Conservation (phyloP, 2,329 filamentous ascomycete species). For the Seiridium cupressi region DNA sequence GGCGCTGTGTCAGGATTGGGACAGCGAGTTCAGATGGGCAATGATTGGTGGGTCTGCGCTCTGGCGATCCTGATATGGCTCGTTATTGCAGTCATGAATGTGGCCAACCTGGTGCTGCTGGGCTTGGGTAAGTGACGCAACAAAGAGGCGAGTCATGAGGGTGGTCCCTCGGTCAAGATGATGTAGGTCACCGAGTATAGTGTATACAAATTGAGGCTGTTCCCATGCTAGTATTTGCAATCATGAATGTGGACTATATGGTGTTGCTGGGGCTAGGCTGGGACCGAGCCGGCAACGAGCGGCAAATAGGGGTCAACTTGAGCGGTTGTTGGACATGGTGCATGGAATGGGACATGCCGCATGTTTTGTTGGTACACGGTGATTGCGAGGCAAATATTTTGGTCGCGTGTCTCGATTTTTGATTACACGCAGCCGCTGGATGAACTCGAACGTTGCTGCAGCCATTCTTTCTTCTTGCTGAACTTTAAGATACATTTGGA, state of each 20-base stretch:
- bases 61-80: slow-evolving; percentile 65
- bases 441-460: neutral
- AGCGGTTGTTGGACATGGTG: neutral
- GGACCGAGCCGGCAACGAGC: neutral
- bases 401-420: neutral
- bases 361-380: neutral
- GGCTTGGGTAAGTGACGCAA: slow-evolving; percentile 16
- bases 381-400: neutral
- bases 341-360: neutral
- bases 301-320: neutral
- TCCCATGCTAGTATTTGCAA: neutral
- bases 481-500: neutral
- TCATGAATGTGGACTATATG: neutral
- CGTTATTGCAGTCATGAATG: slow-evolving; percentile 70
- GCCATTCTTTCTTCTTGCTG: neutral
- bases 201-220: neutral
- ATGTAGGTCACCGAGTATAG: neutral
- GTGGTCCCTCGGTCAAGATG: neutral
- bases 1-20: slow-evolving; percentile 15
- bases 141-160: neutral
- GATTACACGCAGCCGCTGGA: neutral
- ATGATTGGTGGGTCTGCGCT: slow-evolving; percentile 62
- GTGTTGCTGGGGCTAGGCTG: neutral
- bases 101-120: slow-evolving; percentile 42
- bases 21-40: slow-evolving; percentile 62